A percentile compares a stretch with the other conserved stretches of the same genome.
phyloP scores from a whole-genome alignment of 192 early-diverging fungal genomes.

The Spizellomyces sp. region DNA sequence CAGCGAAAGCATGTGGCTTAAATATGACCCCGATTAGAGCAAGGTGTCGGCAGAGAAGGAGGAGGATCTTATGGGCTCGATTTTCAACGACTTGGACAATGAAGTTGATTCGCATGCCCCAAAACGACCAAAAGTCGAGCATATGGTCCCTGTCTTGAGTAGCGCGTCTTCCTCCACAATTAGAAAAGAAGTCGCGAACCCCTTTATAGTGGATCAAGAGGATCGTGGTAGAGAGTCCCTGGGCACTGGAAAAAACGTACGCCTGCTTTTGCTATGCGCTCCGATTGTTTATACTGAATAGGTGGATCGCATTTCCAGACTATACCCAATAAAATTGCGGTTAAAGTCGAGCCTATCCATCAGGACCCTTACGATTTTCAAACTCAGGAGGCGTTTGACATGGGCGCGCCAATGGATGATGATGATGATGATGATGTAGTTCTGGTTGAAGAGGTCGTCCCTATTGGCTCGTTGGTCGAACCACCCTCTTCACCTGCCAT shows the following conservation, averaged over 20 bases:
- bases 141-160: not conserved
- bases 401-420: not conserved
- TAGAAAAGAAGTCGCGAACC: not conserved
- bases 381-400: not conserved
- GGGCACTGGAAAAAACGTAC: too few relatives aligned
- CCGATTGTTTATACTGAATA: too few relatives aligned
- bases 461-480: not conserved
- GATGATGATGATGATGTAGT: not conserved
- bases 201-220: too few relatives aligned
- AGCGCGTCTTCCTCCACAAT: not conserved
- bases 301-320: too few relatives aligned
- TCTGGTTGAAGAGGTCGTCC: too few relatives aligned
- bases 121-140: constrained; percentile 6
- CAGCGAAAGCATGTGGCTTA: not conserved
- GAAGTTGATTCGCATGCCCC: constrained; percentile 16
- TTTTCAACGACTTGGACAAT: constrained; percentile 41
- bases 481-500: not conserved
- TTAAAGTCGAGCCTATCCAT: constrained; percentile 1
- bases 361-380: constrained; percentile 7
- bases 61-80: constrained; percentile 39
- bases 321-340: not conserved
- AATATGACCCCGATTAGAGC: not conserved
- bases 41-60: constrained; percentile 29
- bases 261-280: too few relatives aligned
- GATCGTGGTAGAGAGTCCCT: too few relatives aligned